Conservation (phyloP, 2,329 filamentous ascomycete genomes). For the Fusarium sp. region DNA sequence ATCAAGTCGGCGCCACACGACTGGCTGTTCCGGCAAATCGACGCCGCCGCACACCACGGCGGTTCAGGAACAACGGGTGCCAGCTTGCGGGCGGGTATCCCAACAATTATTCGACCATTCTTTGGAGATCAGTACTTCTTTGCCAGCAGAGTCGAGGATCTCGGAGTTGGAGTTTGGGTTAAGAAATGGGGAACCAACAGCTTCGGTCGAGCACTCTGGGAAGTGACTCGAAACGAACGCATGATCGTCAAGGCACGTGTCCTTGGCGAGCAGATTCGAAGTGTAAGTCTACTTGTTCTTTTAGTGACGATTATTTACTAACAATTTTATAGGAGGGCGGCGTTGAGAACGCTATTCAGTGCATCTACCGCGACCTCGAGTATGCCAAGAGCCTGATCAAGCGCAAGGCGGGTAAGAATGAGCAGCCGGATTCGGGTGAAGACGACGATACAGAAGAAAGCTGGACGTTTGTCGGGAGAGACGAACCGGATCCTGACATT, state of each 20-base stretch:
- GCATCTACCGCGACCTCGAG: constrained; percentile 92
- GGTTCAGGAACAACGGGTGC: constrained; percentile 95
- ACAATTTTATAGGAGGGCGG: constrained; percentile 74
- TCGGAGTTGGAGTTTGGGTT: constrained; percentile 89
- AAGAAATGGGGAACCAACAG: constrained; percentile 87
- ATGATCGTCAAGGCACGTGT: constrained; percentile 88
- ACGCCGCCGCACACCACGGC: constrained; percentile 93
- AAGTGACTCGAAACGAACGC: constrained; percentile 85
- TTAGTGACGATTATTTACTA: constrained; percentile 24
- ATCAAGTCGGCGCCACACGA: constrained; percentile 94
- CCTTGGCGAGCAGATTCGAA: constrained; percentile 85
- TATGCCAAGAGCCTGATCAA: constrained; percentile 87
- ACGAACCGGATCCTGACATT: constrained; percentile 56
- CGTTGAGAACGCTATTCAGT: constrained; percentile 88
- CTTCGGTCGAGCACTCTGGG: constrained; percentile 88
- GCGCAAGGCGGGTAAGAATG: constrained; percentile 64
- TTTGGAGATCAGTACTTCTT: constrained; percentile 99
- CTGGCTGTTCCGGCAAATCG: constrained; percentile 94
- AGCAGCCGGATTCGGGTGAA: constrained; percentile 51
- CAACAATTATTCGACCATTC: constrained; percentile 94
- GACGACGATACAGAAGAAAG: constrained; percentile 74
- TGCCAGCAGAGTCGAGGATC: constrained; percentile 84
- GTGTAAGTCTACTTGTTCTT: constrained; percentile 60
- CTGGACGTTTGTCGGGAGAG: constrained; percentile 85
- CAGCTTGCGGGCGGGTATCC: constrained; percentile 86